Base-by-base conservation (phyloP, 805 yeast genomes). In the Cyberlindnera meyerae region DNA sequence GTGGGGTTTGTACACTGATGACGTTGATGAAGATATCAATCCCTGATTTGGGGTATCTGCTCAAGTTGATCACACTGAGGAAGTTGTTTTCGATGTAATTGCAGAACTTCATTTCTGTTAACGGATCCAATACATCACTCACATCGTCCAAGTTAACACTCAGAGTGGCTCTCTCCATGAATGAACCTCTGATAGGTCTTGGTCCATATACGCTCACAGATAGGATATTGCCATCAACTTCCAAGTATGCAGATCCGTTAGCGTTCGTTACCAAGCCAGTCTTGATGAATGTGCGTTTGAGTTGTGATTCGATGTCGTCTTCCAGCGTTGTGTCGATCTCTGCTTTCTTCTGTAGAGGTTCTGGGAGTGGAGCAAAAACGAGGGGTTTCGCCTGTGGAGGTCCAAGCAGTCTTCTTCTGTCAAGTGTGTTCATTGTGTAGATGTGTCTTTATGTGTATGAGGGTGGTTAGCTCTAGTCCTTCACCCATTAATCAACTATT, bases 11-110 rank as follows among this genome's bases (percentile, higher is more conserved):
- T 2, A 60, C 47, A 7, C 80, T 67, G 20, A 89, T 69, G 7
- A 90, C 64, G 27, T 81, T 75, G 6, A 93, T 65, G 44, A 79
- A 81, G 12, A 90, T 71, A 52, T 82, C 93, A 39, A 90, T 85
- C 14, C 89, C 78, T 3, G 96, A 84, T 59, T 90, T 90, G 5
- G 97, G 97, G 57, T 93, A 93, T 43, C 79, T 78, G 11, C 74
- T 74, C 24, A 86, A 63, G 37, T 62, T 55, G 31, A 67, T 53
- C 25, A 62, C 61, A 29, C 63, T 57, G 24, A 60, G 60, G 41
- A 63, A 62, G 41, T 58, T 62, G 50, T 53, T 63, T 40, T 51
- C 61, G 43, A 57, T 55, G 43, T 58, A 70, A 44, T 32, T 63
- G 44, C 60, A 74, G 60, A 50, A 72, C 56, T 51, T 75, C 57